phyloP scores from a whole-genome alignment of 257 asterid species.

The Ehretia macrophylla region DNA sequence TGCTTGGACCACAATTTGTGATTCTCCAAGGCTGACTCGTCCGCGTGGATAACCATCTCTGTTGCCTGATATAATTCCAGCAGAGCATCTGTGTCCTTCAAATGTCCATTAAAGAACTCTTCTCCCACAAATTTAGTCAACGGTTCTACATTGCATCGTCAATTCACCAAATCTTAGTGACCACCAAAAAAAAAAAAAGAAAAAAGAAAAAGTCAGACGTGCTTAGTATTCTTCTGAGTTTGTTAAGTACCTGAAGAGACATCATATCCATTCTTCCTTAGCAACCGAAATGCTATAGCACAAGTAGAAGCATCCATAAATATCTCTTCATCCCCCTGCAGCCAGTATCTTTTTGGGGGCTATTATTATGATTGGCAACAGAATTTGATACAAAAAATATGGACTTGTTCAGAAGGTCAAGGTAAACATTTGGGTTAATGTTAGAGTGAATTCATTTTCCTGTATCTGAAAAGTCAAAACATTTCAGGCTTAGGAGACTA shows the following conservation, averaged over 20 bases:
- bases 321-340: constrained; percentile 82
- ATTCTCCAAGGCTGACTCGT: constrained; percentile 46
- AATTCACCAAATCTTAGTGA: constrained; percentile 7
- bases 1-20: constrained; percentile 41
- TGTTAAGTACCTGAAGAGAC: constrained; percentile 58
- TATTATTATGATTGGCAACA: constrained; percentile 26
- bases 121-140: constrained; percentile 35
- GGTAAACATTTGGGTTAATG: neutral
- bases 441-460: neutral
- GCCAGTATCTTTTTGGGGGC: constrained; percentile 59
- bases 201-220: too few species aligned
- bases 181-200: constrained; percentile 2
- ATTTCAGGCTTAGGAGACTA: constrained; percentile 14
- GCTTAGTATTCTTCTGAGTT: constrained; percentile 2
- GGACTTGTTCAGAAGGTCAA: neutral
- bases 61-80: constrained; percentile 72
- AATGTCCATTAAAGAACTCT: constrained; percentile 38
- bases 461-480: constrained; percentile 3
- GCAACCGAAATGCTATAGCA: constrained; percentile 65
- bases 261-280: constrained; percentile 68
- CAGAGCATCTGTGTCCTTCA: constrained; percentile 37
- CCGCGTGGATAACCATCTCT: constrained; percentile 43
- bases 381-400: neutral
- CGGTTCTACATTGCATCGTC: constrained; percentile 37
- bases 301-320: constrained; percentile 69